Evolutionary conservation across 1,284 basidiomycete species (phyloP).

Genomic region (Kwoniella shivajii): DNA sequence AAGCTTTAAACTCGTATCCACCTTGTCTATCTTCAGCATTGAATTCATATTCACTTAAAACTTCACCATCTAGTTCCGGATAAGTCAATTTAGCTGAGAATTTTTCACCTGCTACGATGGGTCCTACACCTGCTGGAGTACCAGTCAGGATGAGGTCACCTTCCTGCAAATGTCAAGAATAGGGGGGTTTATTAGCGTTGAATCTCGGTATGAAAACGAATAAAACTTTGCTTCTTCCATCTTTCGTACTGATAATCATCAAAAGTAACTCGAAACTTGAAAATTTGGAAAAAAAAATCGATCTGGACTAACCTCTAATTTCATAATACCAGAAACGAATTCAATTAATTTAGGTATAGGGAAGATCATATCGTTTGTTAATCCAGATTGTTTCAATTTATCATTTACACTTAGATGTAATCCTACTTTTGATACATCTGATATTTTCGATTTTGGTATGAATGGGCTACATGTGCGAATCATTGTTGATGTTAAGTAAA

Average conservation of each 20-base stretch:
- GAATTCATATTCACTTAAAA: slow-evolving; percentile 67
- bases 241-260: not conserved
- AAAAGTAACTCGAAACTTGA: not conserved
- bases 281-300: not conserved
- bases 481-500: slow-evolving; percentile 14
- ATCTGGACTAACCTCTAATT: slow-evolving; percentile 70
- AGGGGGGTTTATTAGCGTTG: not conserved
- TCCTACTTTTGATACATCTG: slow-evolving; percentile 73
- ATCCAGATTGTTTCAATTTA: slow-evolving; percentile 77
- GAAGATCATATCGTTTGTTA: slow-evolving; percentile 90
- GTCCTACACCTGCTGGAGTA: slow-evolving; percentile 88
- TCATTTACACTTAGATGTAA: slow-evolving; percentile 71
- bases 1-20: slow-evolving; percentile 65
- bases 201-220: not conserved
- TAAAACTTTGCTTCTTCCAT: not conserved
- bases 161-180: slow-evolving; percentile 59
- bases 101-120: slow-evolving; percentile 72
- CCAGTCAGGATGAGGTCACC: slow-evolving; percentile 83
- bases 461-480: slow-evolving; percentile 62
- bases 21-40: slow-evolving; percentile 67
- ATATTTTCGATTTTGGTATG: slow-evolving; percentile 72
- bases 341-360: slow-evolving; percentile 85
- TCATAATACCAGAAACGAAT: slow-evolving; percentile 94
- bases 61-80: slow-evolving; percentile 62
- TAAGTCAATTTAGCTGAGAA: slow-evolving; percentile 71